Base-by-base conservation (phyloP, 257 asterid genomes). In the Solanum etuberosum region DNA sequence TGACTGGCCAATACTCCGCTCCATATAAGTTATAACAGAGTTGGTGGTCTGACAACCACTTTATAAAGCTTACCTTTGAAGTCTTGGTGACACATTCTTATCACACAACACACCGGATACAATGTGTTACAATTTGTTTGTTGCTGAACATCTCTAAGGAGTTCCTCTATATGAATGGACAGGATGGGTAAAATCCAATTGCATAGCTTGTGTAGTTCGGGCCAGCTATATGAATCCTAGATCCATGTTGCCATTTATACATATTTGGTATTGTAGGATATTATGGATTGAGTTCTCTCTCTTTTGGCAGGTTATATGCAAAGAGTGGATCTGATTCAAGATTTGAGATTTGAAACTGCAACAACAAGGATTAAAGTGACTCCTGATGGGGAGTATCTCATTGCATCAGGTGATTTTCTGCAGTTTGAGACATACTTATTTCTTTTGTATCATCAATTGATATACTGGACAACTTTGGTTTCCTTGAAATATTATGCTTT, bases 321-420 rank as follows among this genome's bases (percentile, higher is more conserved):
- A 88, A 92, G 98, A 82, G 93, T 97, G 89, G 98, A 97, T 34
- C 90, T 97, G 88, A 85, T 97, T 57, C 99, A 97, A 88, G 98
- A 97, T 88, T 93, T 97, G 97, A 92, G 94, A 90, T 97, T 97
- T 90, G 99, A 95, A 88, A 95, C 98, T 34, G 93, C 98, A 3
- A 94, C 96, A 18, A 92, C 95, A 87, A 93, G 95, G 88, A 94
- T 97, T 91, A 94, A 95, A 93, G 94, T 89, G 80, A 90, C 98
- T 34, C 95, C 98, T 35, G 97, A 97, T 86, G 99, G 98, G 46
- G 97, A 97, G 90, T 97, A 93, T 90, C 91, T 97, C 34, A 91
- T 97, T 42, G 99, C 98, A 29, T 94, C 99, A 87, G 99, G 98
- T 94, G 90, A 87, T 12, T 34, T 38, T 34, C 18, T 29, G 21